These are phyloP conservation scores for Eucalyptus guilfoylei DNA, from an alignment of 345 rosid species.

Conservation along the genomic window DNA sequence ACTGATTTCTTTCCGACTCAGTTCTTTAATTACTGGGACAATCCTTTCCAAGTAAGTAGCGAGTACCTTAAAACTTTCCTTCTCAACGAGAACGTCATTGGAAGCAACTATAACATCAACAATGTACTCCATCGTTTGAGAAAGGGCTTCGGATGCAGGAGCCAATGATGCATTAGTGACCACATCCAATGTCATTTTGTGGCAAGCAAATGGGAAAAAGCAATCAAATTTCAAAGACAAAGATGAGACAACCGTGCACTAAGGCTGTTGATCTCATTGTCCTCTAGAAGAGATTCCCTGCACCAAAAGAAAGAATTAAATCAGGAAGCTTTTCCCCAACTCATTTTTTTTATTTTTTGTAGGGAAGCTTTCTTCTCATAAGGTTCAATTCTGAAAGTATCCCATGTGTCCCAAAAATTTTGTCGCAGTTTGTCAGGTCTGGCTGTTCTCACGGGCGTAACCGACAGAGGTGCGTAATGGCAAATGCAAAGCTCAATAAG, in stretches of 20 bases:
- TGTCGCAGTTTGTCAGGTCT: neutral
- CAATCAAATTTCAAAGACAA: neutral
- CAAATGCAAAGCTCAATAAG: neutral
- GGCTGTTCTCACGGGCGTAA: neutral
- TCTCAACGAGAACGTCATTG: slow-evolving; percentile 31
- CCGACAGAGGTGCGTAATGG: neutral
- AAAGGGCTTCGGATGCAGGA: slow-evolving; percentile 30
- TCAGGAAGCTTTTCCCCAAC: neutral
- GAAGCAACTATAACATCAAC: slow-evolving; percentile 21
- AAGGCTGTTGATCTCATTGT: neutral
- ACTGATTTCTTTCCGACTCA: slow-evolving; percentile 15
- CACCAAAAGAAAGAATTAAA: neutral
- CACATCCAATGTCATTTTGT: slow-evolving; percentile 24
- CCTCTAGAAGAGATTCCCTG: neutral
- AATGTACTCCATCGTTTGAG: slow-evolving; percentile 29
- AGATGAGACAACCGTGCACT: neutral
- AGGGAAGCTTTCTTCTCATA: neutral
- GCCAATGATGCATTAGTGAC: slow-evolving; percentile 13
- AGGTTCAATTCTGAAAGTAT: neutral
- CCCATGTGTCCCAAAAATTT: neutral
- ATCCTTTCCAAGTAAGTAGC: slow-evolving; percentile 32
- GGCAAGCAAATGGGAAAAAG: neutral
- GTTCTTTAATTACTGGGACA: slow-evolving; percentile 40
- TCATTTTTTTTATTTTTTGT: neutral
- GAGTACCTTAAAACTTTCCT: slow-evolving; percentile 43